phyloP scores from a whole-genome alignment of 2,329 filamentous ascomycete genomes.

The Ascochyta rabiei region DNA sequence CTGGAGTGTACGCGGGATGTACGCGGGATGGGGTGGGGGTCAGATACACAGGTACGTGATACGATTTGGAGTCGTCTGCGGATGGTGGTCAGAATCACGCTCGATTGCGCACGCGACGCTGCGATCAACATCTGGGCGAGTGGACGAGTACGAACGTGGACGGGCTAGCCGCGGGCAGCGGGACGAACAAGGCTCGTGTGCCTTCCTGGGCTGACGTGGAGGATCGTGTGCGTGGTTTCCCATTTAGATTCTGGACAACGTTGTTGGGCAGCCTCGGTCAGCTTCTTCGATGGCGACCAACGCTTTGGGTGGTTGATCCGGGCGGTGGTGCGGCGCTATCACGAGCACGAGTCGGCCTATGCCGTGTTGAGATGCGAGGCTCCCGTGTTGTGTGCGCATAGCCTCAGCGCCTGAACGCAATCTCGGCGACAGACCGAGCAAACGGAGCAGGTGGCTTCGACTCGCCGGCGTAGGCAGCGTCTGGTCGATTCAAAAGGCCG shows the following conservation, averaged over 20 bases:
- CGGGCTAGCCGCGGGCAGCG: slow-evolving; percentile 19
- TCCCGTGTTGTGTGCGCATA: slow-evolving; percentile 11
- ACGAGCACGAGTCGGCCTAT: slow-evolving; percentile 6
- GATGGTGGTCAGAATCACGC: slow-evolving; percentile 18
- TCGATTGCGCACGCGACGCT: slow-evolving; percentile 3
- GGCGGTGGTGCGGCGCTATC: slow-evolving; percentile 11
- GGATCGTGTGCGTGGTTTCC: slow-evolving; percentile 23
- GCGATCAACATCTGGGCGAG: slow-evolving; percentile 25
- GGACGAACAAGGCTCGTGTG: slow-evolving; percentile 32
- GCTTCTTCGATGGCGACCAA: slow-evolving; percentile 12
- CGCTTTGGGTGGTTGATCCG: slow-evolving; percentile 12
- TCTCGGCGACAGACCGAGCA: slow-evolving; percentile 10
- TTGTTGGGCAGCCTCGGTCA: slow-evolving; percentile 19
- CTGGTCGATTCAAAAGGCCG: neutral
- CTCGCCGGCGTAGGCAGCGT: slow-evolving; percentile 8
- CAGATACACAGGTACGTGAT: slow-evolving; percentile 33
- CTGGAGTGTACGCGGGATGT: slow-evolving; percentile 28
- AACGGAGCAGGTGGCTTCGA: neutral
- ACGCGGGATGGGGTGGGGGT: slow-evolving; percentile 35
- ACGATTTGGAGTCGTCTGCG: slow-evolving; percentile 33
- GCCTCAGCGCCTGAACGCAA: slow-evolving; percentile 5
- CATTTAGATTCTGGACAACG: neutral
- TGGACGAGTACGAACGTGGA: slow-evolving; percentile 21
- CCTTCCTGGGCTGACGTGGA: slow-evolving; percentile 23
- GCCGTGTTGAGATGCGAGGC: slow-evolving; percentile 18